phyloP scores from a whole-genome alignment of 176 grass and related monocot genomes.

The Areca catechu region DNA sequence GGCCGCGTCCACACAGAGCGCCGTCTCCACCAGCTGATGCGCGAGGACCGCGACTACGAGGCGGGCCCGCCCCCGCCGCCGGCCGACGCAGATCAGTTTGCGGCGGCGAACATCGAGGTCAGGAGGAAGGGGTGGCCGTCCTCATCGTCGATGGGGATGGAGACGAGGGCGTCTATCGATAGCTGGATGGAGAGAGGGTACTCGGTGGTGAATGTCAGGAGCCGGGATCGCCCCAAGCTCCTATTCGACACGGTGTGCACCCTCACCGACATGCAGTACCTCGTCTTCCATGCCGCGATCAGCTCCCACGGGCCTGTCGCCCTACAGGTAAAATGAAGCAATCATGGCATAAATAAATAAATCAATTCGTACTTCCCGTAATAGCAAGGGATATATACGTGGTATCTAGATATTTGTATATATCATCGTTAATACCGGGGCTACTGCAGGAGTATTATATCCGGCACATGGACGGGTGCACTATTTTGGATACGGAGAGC shows the following conservation, averaged over 20 bases:
- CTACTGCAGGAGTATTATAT: conserved; percentile 59
- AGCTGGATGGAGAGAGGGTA: conserved; percentile 60
- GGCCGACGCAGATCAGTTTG: conserved; percentile 34
- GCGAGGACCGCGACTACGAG: conserved; percentile 60
- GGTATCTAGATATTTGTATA: no score
- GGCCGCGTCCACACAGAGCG: conserved; percentile 61
- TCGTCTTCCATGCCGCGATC: conserved; percentile 59
- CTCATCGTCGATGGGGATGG: conserved; percentile 2
- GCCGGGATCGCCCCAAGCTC: conserved; percentile 49
- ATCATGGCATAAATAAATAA: no score
- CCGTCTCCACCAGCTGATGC: conserved; percentile 63
- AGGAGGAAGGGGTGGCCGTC: no score
- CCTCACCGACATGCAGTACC: conserved; percentile 77
- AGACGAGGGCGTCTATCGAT: conserved; percentile 46
- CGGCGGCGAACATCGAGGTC: conserved; percentile 9
- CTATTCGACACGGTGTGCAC: conserved; percentile 76
- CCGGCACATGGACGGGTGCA: conserved; percentile 58
- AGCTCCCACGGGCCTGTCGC: conserved; percentile 48
- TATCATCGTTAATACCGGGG: no score
- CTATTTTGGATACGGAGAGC: conserved; percentile 26
- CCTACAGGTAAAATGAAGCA: conserved; percentile 32
- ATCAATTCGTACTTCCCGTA: neutral
- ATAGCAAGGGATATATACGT: no score
- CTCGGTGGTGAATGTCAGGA: conserved; percentile 60
- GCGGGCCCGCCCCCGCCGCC: conserved; percentile 27